Conservation (phyloP, 2,329 filamentous ascomycete genomes). For the Trichoderma breve region DNA sequence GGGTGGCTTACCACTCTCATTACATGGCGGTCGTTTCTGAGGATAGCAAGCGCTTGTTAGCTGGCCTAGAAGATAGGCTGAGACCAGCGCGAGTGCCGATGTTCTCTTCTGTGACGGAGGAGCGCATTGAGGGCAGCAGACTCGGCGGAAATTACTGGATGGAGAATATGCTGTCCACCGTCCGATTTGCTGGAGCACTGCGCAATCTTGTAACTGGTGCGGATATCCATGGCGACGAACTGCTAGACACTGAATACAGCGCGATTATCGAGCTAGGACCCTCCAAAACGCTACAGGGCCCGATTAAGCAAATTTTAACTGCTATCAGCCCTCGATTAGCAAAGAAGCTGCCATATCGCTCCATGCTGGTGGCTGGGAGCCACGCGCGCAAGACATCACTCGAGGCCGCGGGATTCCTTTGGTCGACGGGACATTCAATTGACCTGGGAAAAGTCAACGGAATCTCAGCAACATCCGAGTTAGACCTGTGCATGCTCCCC, state of each 20-base stretch:
- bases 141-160: background rate
- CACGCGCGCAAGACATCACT: background rate
- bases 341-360: background rate
- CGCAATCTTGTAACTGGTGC: background rate
- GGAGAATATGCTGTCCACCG: background rate
- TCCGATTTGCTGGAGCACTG: background rate
- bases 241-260: background rate
- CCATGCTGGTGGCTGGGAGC: background rate
- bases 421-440: background rate
- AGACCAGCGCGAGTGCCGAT: background rate
- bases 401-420: background rate
- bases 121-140: background rate
- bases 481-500: background rate
- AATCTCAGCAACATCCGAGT: background rate
- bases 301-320: background rate
- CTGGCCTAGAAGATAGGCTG: background rate
- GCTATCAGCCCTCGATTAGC: background rate
- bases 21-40: background rate
- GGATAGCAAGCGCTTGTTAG: background rate
- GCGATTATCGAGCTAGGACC: background rate
- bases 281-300: background rate
- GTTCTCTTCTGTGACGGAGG: background rate
- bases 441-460: background rate
- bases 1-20: background rate
- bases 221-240: background rate